A percentile compares a stretch with the other conserved stretches of the same genome.
Conservation (phyloP, 345 rosid species). For the Eucalyptus sideroxylon region DNA sequence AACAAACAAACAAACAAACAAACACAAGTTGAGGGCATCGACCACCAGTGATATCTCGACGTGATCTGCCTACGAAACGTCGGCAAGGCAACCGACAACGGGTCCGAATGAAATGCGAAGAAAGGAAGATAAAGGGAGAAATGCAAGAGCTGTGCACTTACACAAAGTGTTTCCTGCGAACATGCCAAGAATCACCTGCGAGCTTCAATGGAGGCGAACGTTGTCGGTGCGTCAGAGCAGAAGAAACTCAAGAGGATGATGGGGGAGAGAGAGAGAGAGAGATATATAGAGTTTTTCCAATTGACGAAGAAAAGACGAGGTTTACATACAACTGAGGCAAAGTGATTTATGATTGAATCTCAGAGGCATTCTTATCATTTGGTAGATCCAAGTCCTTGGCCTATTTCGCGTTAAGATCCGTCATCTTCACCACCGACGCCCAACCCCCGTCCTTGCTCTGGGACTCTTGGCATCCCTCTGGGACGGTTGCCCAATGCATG, state of each 20-base stretch:
- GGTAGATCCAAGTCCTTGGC: background rate
- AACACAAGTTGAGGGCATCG: no score
- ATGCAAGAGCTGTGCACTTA: background rate
- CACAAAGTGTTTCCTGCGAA: background rate
- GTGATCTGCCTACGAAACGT: no score
- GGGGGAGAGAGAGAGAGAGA: background rate
- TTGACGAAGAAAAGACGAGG: background rate
- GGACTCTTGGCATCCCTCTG: no score
- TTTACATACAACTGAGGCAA: background rate
- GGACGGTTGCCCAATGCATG: background rate
- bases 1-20: no score
- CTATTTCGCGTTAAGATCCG: background rate
- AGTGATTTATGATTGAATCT: background rate
- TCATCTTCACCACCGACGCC: background rate
- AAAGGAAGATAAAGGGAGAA: background rate
- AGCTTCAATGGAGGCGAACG: background rate
- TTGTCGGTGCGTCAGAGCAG: background rate
- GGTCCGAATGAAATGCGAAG: no score
- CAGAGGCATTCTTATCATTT: background rate
- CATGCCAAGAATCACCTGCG: background rate
- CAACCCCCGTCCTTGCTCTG: no score
- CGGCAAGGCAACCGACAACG: no score
- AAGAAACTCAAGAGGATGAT: no score
- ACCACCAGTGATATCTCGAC: no score
- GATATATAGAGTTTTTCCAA: no score